Conservation (phyloP, 2,329 filamentous ascomycete genomes). For the Trichoderma aggressivum region DNA sequence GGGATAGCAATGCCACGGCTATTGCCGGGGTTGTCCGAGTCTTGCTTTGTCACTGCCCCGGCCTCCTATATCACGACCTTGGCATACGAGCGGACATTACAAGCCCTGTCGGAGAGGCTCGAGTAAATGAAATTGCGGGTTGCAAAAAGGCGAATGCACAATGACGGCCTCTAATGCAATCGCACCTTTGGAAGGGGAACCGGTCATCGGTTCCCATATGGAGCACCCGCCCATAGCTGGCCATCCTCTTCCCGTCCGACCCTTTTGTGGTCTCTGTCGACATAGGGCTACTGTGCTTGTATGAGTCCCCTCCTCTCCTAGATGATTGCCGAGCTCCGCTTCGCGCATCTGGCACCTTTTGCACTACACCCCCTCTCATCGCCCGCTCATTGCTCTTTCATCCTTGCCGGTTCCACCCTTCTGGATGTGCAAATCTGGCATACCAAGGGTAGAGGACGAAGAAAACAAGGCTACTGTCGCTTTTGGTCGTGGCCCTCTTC, state of each 20-base stretch:
- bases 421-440: constrained; percentile 23
- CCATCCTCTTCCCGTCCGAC: background rate
- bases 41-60: background rate
- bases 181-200: background rate
- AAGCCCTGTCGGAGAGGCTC: background rate
- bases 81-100: background rate
- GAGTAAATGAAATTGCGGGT: background rate
- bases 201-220: background rate
- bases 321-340: constrained; percentile 17
- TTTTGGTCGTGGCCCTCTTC: constrained; percentile 8
- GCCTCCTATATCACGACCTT: background rate
- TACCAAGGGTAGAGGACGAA: constrained; percentile 20
- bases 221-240: background rate
- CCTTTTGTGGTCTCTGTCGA: background rate
- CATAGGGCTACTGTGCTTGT: background rate
- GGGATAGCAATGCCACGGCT: background rate
- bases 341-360: constrained; percentile 1
- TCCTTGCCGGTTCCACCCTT: constrained; percentile 15
- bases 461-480: background rate
- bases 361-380: constrained; percentile 9
- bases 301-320: background rate
- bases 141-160: background rate
- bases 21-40: background rate
- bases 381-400: background rate
- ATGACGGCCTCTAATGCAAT: background rate